Percentiles rank a stretch among this genome's conserved stretches.
Conservation (phyloP, 108 stramenopile species). For the Thalassiosira profunda region DNA sequence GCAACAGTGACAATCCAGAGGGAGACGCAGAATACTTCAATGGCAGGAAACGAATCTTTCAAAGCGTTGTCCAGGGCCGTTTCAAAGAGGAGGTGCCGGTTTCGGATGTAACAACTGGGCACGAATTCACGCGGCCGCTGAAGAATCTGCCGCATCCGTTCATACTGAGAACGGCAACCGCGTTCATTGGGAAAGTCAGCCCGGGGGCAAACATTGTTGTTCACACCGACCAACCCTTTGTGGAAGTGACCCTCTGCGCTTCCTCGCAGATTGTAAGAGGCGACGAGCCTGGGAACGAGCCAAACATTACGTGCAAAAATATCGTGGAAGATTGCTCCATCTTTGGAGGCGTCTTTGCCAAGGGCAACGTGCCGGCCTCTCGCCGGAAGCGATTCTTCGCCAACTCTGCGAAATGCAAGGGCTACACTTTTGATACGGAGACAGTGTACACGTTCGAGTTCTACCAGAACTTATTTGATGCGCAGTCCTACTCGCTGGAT, state of each 20-base stretch:
- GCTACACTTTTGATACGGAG: constrained; percentile 49
- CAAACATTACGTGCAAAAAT: constrained; percentile 27
- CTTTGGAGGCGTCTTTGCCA: constrained; percentile 44
- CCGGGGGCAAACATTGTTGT: constrained; percentile 39
- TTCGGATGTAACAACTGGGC: constrained; percentile 58
- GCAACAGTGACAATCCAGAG: constrained; percentile 34
- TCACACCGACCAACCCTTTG: constrained; percentile 29
- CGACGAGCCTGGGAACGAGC: constrained; percentile 54
- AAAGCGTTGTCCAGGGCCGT: constrained; percentile 62
- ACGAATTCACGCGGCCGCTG: constrained; percentile 55
- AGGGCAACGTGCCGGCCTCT: constrained; percentile 22
- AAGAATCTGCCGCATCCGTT: constrained; percentile 51
- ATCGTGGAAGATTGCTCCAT: constrained; percentile 48
- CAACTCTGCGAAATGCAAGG: constrained; percentile 19
- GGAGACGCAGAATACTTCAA: constrained; percentile 57
- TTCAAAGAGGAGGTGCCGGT: constrained; percentile 63
- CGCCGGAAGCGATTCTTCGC: constrained; percentile 44
- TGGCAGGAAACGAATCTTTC: constrained; percentile 58
- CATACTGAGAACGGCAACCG: constrained; percentile 42
- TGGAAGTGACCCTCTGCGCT: constrained; percentile 34
- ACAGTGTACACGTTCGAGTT: constrained; percentile 62
- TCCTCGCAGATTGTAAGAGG: constrained; percentile 44
- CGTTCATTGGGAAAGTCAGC: constrained; percentile 38
- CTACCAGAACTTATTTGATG: constrained; percentile 55
- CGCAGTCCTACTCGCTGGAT: constrained; percentile 39